Conservation (phyloP, 805 yeast genomes). For the Saccharomycopsis selenospora region DNA sequence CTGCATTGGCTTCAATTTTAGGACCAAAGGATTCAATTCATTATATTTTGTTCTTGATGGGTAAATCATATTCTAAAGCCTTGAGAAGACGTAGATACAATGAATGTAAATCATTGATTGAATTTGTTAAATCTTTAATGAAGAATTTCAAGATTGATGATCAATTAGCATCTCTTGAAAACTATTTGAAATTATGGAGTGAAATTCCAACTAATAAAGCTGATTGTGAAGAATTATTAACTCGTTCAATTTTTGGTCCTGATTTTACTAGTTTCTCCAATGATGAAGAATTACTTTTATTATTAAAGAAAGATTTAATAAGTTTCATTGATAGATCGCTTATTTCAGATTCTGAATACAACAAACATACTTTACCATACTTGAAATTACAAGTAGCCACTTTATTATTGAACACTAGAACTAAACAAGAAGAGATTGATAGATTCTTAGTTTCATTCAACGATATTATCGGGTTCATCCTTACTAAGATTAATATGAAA, state of each 20-base stretch:
- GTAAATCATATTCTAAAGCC: conserved; percentile 63
- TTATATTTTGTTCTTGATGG: conserved; percentile 67
- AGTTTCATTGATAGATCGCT: conserved; percentile 47
- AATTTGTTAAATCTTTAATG: conserved; percentile 65
- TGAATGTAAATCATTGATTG: conserved; percentile 62
- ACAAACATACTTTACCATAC: conserved; percentile 34
- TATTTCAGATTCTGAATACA: conserved; percentile 32
- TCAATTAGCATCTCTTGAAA: conserved; percentile 50
- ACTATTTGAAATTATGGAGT: conserved; percentile 43
- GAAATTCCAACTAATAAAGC: conserved; percentile 30
- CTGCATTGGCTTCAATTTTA: conserved; percentile 69
- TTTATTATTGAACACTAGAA: conserved; percentile 37
- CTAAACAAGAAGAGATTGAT: conserved; percentile 18
- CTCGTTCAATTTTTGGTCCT: conserved; percentile 58
- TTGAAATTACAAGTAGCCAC: conserved; percentile 50
- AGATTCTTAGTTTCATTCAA: conserved; percentile 26
- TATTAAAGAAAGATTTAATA: conserved; percentile 45
- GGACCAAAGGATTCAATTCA: conserved; percentile 63
- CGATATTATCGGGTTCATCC: conserved; percentile 23
- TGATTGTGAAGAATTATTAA: conserved; percentile 27
- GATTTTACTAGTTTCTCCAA: conserved; percentile 43
- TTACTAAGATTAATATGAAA: conserved; percentile 17
- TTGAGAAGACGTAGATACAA: conserved; percentile 48
- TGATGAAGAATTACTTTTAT: conserved; percentile 37
- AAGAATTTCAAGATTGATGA: conserved; percentile 61